Evolutionary conservation across 129 eudicot species (phyloP).

Genomic region (Pittosporum tobira): DNA sequence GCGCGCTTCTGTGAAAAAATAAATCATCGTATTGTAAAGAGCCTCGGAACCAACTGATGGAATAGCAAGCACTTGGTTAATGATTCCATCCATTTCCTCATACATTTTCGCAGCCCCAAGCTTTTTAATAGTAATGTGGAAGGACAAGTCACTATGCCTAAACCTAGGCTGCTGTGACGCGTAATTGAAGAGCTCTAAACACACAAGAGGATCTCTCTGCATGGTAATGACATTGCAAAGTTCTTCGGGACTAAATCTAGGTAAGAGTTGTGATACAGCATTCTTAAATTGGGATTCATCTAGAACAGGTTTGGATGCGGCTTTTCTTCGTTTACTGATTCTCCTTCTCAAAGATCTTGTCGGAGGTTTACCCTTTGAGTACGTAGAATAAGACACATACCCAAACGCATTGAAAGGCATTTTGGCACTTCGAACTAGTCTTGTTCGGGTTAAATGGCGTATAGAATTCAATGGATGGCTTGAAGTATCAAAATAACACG

Average conservation of each 20-base stretch:
- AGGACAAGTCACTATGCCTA: constrained; percentile 48
- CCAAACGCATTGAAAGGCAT: constrained; percentile 14
- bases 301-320: constrained; percentile 44
- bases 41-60: constrained; percentile 55
- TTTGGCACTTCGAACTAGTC: not conserved
- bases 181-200: constrained; percentile 70
- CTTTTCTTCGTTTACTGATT: constrained; percentile 36
- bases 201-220: constrained; percentile 63
- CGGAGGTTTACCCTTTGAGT: constrained; percentile 18
- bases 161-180: constrained; percentile 80
- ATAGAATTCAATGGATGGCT: not conserved
- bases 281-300: constrained; percentile 36
- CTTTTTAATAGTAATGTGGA: constrained; percentile 56
- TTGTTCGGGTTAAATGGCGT: not conserved
- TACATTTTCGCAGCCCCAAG: constrained; percentile 79
- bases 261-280: constrained; percentile 50
- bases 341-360: constrained; percentile 42
- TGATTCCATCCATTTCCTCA: constrained; percentile 67
- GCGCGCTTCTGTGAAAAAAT: constrained; percentile 63
- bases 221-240: constrained; percentile 38
- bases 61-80: constrained; percentile 47
- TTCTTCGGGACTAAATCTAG: constrained; percentile 72
- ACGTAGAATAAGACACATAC: constrained; percentile 30
- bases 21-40: constrained; percentile 59
- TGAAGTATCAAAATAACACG: not conserved